Base-by-base conservation (phyloP, 2,329 filamentous ascomycete species). In the Knufia fluminis region DNA sequence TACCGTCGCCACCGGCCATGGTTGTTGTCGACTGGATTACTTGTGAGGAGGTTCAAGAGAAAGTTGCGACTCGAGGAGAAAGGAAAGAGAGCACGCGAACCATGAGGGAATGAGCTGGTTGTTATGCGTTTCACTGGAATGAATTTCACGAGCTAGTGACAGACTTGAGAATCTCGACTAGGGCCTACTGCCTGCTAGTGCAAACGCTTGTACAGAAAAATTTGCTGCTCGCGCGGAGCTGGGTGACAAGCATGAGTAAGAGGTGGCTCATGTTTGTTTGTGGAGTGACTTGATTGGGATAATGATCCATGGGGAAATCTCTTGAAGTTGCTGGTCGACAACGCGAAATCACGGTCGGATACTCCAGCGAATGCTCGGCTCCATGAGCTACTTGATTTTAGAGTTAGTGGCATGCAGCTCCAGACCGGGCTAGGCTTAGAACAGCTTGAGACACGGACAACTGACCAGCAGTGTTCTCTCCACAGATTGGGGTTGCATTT, bases 221-320 rank as follows among this genome's bases (percentile, higher is more conserved):
- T 55, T 35, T 49, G 52, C 19, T 61, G 59, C 59, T 46, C 59
- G 1, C 52, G 51, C 47, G 60, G 59, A 6, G 10, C 24, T 33
- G 16, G 10, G n/a, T 19, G 20, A 4, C 14, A 10, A 19, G 42
- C 23, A 35, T 16, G 42, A 19, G 23, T 9, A 7, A 32, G 14
- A 19, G 20, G 6, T 44, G 22, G 41, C 14, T 32, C 22, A 31
- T 44, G 16, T n/a, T 23, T 44, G 41, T 31, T 26, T 9, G 41
- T 31, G 24, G 42, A 32, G 24, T 23, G 7, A 12, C 24, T 45
- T 19, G 3, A 32, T 26, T 7, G 24, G 42, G 23, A 44, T 44
- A 28, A 16, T 9, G 24, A 33, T 20, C 19, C 38, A 41, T 41
- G 17, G 38, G 22, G 9, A 24, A 41, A 6, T n/a, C 19, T 41